Evolutionary conservation across 441 rosid genomes (phyloP).

Genomic region (Caryocar brasiliense): DNA sequence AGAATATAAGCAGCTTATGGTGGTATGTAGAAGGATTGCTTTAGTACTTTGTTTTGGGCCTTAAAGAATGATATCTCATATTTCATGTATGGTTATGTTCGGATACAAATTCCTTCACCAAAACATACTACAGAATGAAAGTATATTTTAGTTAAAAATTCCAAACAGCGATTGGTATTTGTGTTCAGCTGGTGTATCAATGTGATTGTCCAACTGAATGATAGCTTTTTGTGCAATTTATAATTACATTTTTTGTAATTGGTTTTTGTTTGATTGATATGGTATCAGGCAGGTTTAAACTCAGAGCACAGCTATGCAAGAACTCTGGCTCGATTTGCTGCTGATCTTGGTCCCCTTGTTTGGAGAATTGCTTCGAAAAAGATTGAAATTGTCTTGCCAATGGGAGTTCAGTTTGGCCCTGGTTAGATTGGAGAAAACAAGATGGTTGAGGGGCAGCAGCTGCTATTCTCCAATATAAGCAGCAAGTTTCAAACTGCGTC

Average conservation of each 20-base stretch:
- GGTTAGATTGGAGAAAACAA: slow-evolving; percentile 67
- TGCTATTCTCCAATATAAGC: slow-evolving; percentile 15
- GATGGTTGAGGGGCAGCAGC: slow-evolving; percentile 24
- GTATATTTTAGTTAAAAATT: too few species aligned
- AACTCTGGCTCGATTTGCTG: slow-evolving; percentile 72
- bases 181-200: too few species aligned
- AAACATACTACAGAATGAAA: neutral
- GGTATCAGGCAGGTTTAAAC: slow-evolving; percentile 60
- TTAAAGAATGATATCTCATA: neutral
- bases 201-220: too few species aligned
- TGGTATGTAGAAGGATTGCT: slow-evolving; percentile 28
- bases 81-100: neutral
- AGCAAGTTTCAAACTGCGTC: slow-evolving; percentile 13
- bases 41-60: neutral
- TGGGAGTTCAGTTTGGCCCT: slow-evolving; percentile 50
- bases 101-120: neutral
- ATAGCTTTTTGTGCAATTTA: neutral
- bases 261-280: slow-evolving; percentile 3
- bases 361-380: slow-evolving; percentile 55
- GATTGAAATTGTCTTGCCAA: slow-evolving; percentile 42
- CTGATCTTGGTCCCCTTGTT: slow-evolving; percentile 51
- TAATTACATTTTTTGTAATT: neutral
- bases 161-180: too few species aligned
- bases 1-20: slow-evolving; percentile 53
- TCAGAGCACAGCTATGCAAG: slow-evolving; percentile 60